These are phyloP conservation scores for Lactarius akahatsu DNA, from an alignment of 768 basidiomycete genomes.

Conservation along the genomic window DNA sequence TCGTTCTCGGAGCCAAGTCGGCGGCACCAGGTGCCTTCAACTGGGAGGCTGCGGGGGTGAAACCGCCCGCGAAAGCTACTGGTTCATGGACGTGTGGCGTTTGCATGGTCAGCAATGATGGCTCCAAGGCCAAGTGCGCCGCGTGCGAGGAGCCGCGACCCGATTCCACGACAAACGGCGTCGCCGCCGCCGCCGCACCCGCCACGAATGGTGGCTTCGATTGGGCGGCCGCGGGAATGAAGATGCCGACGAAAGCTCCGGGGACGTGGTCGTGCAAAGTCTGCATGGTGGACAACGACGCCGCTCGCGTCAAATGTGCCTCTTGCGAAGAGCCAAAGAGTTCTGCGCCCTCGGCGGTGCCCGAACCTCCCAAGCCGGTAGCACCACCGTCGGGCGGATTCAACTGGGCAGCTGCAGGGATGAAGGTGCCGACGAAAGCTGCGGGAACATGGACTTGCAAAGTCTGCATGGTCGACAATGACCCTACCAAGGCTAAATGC, in stretches of 20 bases:
- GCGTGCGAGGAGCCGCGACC: conserved; percentile 43
- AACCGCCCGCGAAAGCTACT: conserved; percentile 26
- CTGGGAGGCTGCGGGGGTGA: conserved; percentile 36
- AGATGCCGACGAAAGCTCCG: not conserved
- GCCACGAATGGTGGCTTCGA: not conserved
- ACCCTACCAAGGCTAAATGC: conserved; percentile 34
- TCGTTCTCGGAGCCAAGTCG: conserved; percentile 28
- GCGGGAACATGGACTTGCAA: conserved; percentile 42
- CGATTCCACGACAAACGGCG: not conserved
- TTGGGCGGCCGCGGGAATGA: conserved; percentile 1
- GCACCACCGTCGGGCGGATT: conserved; percentile 32
- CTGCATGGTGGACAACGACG: conserved; percentile 5
- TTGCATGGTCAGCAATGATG: conserved; percentile 45
- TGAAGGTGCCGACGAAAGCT: conserved; percentile 34
- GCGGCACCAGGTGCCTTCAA: conserved; percentile 31
- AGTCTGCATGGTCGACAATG: conserved; percentile 37
- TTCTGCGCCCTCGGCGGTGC: not conserved
- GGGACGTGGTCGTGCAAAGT: not conserved
- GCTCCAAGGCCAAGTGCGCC: conserved; percentile 46
- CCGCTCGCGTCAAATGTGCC: not conserved
- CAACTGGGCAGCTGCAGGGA: conserved; percentile 43
- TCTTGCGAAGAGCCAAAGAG: conserved; percentile 1
- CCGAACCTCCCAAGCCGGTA: not conserved
- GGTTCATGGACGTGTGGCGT: conserved; percentile 34
- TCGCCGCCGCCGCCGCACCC: not conserved